A percentile compares a stretch with the other conserved stretches of the same genome.
These are phyloP conservation scores for Tulasnella sp. DNA, from an alignment of 768 basidiomycete species.

Conservation along the genomic window DNA sequence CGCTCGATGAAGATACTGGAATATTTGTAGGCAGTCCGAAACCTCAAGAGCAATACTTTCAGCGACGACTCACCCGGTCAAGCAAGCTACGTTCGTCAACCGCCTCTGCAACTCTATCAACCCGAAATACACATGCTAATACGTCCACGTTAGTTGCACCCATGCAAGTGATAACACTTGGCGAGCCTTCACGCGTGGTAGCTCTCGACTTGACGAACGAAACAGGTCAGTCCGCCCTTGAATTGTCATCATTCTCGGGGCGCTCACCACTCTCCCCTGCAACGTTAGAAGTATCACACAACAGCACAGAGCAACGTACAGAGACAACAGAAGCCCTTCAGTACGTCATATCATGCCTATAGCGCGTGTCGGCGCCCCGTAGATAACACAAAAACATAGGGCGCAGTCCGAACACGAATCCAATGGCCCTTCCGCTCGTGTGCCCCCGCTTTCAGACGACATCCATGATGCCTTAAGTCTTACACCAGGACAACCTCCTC, in stretches of 20 bases:
- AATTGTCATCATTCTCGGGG: background rate
- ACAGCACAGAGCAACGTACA: background rate
- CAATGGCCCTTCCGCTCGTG: too few relatives aligned
- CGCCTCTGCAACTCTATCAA: background rate
- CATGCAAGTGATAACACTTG: background rate
- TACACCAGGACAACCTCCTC: background rate
- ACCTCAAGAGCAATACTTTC: constrained; percentile 7
- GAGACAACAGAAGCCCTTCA: too few relatives aligned
- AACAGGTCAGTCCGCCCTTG: background rate
- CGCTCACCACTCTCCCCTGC: background rate
- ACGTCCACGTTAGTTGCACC: background rate
- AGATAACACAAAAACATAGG: background rate
- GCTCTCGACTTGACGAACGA: background rate
- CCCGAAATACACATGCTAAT: background rate
- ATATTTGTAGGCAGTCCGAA: background rate
- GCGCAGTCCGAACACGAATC: background rate
- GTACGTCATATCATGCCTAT: background rate
- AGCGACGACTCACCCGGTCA: background rate
- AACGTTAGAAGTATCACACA: background rate
- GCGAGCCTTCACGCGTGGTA: background rate
- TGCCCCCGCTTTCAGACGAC: too few relatives aligned
- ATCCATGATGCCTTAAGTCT: too few relatives aligned
- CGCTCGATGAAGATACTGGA: constrained; percentile 5
- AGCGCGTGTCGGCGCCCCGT: background rate
- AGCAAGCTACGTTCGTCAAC: background rate